Base-by-base conservation (phyloP, 2,329 filamentous ascomycete species). In the Colletotrichum sp. region DNA sequence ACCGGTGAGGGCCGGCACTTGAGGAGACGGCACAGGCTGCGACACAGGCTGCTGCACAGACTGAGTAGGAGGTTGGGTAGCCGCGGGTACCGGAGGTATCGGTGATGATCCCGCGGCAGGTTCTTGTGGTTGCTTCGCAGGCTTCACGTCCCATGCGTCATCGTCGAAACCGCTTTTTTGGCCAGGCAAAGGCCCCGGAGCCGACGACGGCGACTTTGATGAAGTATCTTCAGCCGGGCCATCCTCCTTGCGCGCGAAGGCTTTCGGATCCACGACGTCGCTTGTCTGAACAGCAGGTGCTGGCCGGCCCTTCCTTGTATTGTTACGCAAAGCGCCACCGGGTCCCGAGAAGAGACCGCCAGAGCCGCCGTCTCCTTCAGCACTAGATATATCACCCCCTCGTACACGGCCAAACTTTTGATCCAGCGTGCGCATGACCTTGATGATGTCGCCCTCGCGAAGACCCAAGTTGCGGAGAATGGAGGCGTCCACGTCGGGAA, bases 81-180 rank as follows among this genome's bases (percentile, higher is more conserved):
- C 34, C 15, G 66, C 16, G 22, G 88, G 80, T 18, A 86, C 80
- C 26, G 88, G 80, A 36, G 88, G 82, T 62, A 86, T 80, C 39
- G 85, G 84, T 78, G 59, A 28, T n/a, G 57, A 12, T 32, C 28
- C 59, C 9, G 59, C 28, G 12, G 59, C 28, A 15, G 59, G 85
- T 76, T 79, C 86, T 78, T 78, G 84, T 72, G 67, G 84, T 78
- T 93, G 90, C 82, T 92, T 94, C 16, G 94, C 91, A 22, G 95
- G 95, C 86, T 98, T 98, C 66, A 98, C 94, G 81, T 98, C 95
- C 97, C 97, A 99, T 10, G 97, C 97, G 87, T 99, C 95, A 81
- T 99, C 97, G 68, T 99, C 97, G 81, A 99, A 99, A 4, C 95
- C 95, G 59, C 32, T 68, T 80, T 82, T 76, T 36, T 77, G 68